phyloP scores from a whole-genome alignment of 2,329 filamentous ascomycete species.

The Sclerotinia glacialis region DNA sequence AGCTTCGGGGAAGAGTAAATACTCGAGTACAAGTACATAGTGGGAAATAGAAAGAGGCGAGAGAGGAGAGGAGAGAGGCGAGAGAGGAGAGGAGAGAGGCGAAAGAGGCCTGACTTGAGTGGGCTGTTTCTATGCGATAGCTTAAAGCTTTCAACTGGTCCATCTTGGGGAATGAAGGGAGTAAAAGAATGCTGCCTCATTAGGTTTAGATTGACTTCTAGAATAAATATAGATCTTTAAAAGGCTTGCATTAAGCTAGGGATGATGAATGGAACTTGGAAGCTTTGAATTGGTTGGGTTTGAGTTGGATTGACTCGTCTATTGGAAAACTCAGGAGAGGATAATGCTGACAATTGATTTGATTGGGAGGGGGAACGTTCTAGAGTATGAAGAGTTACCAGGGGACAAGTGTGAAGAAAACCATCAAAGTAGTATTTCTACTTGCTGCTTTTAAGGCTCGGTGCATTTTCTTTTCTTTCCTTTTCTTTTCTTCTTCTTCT shows the following conservation, averaged over 20 bases:
- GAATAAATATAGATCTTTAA: background rate
- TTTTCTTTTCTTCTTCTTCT: background rate
- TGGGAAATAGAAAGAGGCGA: too few species aligned
- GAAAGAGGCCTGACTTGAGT: too few species aligned
- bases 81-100: background rate
- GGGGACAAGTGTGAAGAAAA: background rate
- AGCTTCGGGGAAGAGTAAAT: background rate
- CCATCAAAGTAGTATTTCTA: background rate
- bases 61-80: too few species aligned
- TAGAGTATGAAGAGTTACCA: background rate
- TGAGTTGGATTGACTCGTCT: slow-evolving; percentile 8
- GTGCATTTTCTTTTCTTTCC: too few species aligned
- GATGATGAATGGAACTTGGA: background rate
- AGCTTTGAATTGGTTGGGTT: background rate
- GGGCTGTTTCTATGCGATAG: background rate
- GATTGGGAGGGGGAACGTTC: slow-evolving; percentile 17
- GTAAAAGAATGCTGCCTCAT: background rate
- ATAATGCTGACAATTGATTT: slow-evolving; percentile 2
- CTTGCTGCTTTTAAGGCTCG: background rate
- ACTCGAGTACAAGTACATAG: too few species aligned
- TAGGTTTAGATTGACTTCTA: background rate
- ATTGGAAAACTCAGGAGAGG: background rate
- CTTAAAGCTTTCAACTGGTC: background rate
- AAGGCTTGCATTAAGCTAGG: background rate
- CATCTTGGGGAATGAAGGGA: background rate